Evolutionary conservation across 1,284 basidiomycete species (phyloP), one percentile per base, ranked within the genome.

Genomic region (Cutaneotrichosporon daszewskae): DNA sequence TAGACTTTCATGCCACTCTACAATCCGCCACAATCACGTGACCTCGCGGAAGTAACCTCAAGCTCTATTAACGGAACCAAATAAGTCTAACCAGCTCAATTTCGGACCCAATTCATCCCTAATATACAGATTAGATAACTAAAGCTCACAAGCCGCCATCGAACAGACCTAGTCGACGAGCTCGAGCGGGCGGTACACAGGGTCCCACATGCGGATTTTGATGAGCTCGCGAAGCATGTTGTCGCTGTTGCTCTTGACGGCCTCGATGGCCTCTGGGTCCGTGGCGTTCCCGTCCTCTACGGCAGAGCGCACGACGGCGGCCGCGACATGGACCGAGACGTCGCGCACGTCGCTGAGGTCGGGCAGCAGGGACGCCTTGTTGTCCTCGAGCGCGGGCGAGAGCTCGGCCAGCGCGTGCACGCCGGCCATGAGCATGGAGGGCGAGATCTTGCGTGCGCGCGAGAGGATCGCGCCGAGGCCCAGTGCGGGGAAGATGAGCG

Each of bases 291-390:
- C 84, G 62, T 90, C 87, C 41, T 78, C 74, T 22, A 87, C 78
- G 0, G 86, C 85, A 49, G 84, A 80, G 60, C 85, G 78, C 8
- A 84, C 83, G 7, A 91, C 87, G 0, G 85, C 85, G 1, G 86
- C 76, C 0, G 82, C 85, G 6, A 73, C 66, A 22, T 56, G 42
- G 5, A 71, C 67, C 20, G 57, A 61, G 37, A 72, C 80, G 48
- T 82, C 79, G 8, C 70, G 75, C 34, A 89, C 83, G 55, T 84
- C 82, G 1, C 84, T 82, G n/a, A 90, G 72, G 58, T 75, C 73
- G 14, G 74, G 74, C 1, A 75, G 56, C 23, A 75, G 62, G 3
- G 68, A 78, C 18, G 79, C 74, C 57, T 81, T 77, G 0, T 79
- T 78, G 59, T 85, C 78, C 16, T 75, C 72, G 35, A 83, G 75